Conservation (phyloP, 352 stramenopile species). For the Phytophthora pisi region DNA sequence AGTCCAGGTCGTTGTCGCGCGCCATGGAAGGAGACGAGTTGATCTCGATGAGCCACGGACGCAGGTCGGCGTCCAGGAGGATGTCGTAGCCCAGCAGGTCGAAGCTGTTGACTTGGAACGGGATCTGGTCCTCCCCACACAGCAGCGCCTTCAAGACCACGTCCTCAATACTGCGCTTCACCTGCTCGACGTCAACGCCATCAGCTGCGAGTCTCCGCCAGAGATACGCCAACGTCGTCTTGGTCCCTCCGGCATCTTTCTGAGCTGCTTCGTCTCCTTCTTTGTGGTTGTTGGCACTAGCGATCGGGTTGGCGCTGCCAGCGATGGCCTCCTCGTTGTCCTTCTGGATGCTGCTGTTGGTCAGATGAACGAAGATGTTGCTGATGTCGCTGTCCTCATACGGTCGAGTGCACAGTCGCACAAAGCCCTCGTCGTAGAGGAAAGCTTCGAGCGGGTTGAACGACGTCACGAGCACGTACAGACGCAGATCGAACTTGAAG, state of each 20-base stretch:
- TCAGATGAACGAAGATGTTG: conserved; percentile 94
- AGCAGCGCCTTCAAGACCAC: conserved; percentile 91
- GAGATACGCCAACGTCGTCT: conserved; percentile 81
- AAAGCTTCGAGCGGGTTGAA: conserved; percentile 94
- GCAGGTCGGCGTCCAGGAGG: conserved; percentile 89
- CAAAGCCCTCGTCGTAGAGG: conserved; percentile 94
- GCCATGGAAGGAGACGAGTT: conserved; percentile 94
- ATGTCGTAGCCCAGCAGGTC: conserved; percentile 97
- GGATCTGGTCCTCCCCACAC: conserved; percentile 89
- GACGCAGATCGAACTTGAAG: conserved; percentile 92
- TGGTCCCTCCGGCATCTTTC: conserved; percentile 73
- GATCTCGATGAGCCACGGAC: conserved; percentile 96
- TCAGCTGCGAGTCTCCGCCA: conserved; percentile 72
- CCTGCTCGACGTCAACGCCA: conserved; percentile 63
- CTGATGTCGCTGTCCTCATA: conserved; percentile 79
- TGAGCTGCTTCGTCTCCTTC: conserved; percentile 36
- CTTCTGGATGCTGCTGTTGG: conserved; percentile 95
- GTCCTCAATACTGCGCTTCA: conserved; percentile 75
- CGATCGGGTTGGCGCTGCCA: conserved; percentile 35
- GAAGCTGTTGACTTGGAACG: conserved; percentile 92
- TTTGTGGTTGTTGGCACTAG: conserved; percentile 19
- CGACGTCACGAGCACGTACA: conserved; percentile 95
- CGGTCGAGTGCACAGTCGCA: conserved; percentile 84
- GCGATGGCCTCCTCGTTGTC: conserved; percentile 63
- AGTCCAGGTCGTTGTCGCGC: conserved; percentile 87